Evolutionary conservation across 2,329 filamentous ascomycete species (phyloP), one percentile per base, ranked within the genome.

Genomic region (Pseudogymnoascus sp.): DNA sequence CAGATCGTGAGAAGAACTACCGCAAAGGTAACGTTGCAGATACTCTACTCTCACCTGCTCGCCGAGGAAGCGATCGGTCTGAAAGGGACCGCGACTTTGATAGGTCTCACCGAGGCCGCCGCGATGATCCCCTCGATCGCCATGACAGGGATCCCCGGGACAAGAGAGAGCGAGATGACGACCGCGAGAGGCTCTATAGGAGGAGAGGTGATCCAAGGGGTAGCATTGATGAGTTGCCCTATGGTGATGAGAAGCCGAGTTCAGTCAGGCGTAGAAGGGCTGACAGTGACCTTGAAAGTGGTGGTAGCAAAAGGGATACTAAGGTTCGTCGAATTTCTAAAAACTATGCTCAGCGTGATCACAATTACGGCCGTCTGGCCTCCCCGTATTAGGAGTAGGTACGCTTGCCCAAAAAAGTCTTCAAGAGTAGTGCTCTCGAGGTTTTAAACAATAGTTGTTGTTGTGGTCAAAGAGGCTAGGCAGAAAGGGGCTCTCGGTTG

Each of bases 1-100:
- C 92, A 63, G 92, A 96, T 72, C 88, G 95, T 58, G 95, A 97
- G 77, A 89, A 92, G 67, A 92, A 95, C 69, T 95, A 96, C 76
- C 87, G 91, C 74, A 95, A 94, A 77, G 81, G 85, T 49, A 86
- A 83, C 72, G 85, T 85, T 77, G 89, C 88, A 67, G 84, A 87
- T 69, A 84, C 79, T 67, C 75, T 85, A 19, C 73, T 87, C 61
- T 81, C 81, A 60, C 72, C 72, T 41, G 64, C 63, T 30, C 71
- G 71, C 35, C 64, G 71, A 66, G 60, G 45, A 23, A 66, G 66
- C 49, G 69, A 71, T 42, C 67, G 68, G 28, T 35, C 22, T n/a
- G 82, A 84, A 65, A 80, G 80, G 38, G 67, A 69, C 70, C 77
- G 68, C 69, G 78, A 71, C 69, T 74, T 69, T 67, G 75, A 73